Base-by-base conservation (phyloP, 306 rosid species). In the Casuarina glauca region DNA sequence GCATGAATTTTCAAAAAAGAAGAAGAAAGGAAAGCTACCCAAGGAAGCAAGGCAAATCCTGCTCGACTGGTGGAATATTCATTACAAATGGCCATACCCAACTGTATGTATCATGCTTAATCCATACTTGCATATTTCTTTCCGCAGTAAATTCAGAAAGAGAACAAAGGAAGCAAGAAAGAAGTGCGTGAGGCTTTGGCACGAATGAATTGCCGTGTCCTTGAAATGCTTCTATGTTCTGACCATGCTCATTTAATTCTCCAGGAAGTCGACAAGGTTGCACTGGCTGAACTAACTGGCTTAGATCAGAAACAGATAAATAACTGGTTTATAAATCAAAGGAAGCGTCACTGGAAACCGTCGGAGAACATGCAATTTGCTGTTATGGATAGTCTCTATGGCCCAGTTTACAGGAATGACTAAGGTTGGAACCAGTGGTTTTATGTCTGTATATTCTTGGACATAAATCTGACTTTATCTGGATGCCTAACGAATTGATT, bases 261-360 rank as follows among this genome's bases (percentile, higher is more conserved):
- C 43, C 78, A 91, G 98, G 97, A 91, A n/a, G 87, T 68, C 1
- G 97, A 91, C 39, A 93, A 93, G 83, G 76, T 87, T 45, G 79
- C 78, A 19, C 79, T 93, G 77, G 93, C 90, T 3, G 89, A 91
- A 75, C 67, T 82, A 86, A 93, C 89, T 12, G 91, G 96, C 13
- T 70, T 93, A 46, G 92, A 89, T 53, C 94, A 80, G 74, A 93
- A 93, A 73, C 97, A 93, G 72, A 82, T 91, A 49, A 91, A 88
- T 68, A 91, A 88, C 81, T 93, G 98, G 98, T 91, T 93, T 74
- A 91, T 91, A 75, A 93, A 91, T 75, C 97, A 91, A 78, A 91
- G 98, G 84, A 93, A 93, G 81, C 92, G 96, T 53, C 97, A 89
- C 74, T 93, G 97, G 97, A 91, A 88, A 76, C 89, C 91, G 54